phyloP scores from a whole-genome alignment of 2,329 filamentous ascomycete species.

The Cytospora piceae region DNA sequence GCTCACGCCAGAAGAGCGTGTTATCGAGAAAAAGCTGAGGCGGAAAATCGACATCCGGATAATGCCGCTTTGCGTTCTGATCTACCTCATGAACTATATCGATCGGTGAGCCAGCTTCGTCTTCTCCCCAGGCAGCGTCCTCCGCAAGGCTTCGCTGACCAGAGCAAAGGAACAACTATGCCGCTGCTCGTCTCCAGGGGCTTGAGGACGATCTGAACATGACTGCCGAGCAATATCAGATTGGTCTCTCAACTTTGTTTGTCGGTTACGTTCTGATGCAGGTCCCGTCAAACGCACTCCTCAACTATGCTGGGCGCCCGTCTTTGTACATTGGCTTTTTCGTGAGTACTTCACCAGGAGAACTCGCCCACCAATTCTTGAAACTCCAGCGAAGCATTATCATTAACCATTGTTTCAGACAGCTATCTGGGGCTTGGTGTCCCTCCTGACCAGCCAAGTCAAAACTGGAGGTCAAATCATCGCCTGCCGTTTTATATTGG shows the following conservation, averaged over 20 bases:
- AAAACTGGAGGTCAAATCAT: conserved; percentile 41
- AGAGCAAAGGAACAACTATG: conserved; percentile 35
- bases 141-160: conserved; percentile 26
- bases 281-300: conserved; percentile 36
- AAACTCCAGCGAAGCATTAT: background rate
- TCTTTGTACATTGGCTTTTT: conserved; percentile 44
- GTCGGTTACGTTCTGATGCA: conserved; percentile 37
- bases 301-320: conserved; percentile 40
- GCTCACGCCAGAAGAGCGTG: conserved; percentile 32
- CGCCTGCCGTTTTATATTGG: conserved; percentile 44
- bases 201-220: conserved; percentile 43
- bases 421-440: conserved; percentile 30
- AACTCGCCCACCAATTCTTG: background rate
- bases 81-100: conserved; percentile 73
- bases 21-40: conserved; percentile 59
- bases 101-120: conserved; percentile 42
- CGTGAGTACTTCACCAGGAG: conserved; percentile 31
- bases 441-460: conserved; percentile 40
- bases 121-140: background rate
- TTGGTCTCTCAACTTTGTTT: conserved; percentile 36
- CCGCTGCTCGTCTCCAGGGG: conserved; percentile 54
- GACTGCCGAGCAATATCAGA: conserved; percentile 42
- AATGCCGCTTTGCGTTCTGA: conserved; percentile 68
- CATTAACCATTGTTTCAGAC: conserved; percentile 7
- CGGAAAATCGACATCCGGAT: conserved; percentile 68